These are phyloP conservation scores for Veloporphyrellus conicus DNA, from an alignment of 1,284 basidiomycete genomes.

Conservation along the genomic window DNA sequence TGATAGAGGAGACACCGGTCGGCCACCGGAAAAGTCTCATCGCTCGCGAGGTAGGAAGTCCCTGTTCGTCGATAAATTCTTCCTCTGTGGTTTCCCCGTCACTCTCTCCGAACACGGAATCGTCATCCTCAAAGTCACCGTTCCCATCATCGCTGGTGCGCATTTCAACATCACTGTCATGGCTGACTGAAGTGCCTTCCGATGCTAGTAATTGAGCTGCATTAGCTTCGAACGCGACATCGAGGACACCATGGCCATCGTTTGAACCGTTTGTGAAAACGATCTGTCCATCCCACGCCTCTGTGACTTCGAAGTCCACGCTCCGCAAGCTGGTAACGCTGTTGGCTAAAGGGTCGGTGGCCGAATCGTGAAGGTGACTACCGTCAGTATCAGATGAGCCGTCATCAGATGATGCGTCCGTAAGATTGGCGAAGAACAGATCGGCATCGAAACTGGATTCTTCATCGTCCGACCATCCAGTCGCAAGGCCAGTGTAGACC, in stretches of 20 bases:
- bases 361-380: slow-evolving; percentile 30
- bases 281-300: slow-evolving; percentile 69
- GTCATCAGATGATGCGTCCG: slow-evolving; percentile 43
- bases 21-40: slow-evolving; percentile 69
- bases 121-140: slow-evolving; percentile 36
- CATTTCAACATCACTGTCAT: slow-evolving; percentile 42
- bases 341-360: slow-evolving; percentile 38
- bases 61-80: slow-evolving; percentile 67
- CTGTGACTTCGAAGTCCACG: slow-evolving; percentile 57
- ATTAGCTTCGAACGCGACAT: slow-evolving; percentile 54
- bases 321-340: slow-evolving; percentile 34
- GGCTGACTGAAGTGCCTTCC: slow-evolving; percentile 34
- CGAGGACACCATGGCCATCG: slow-evolving; percentile 50
- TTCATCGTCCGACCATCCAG: slow-evolving; percentile 68
- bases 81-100: slow-evolving; percentile 72
- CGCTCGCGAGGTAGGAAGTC: slow-evolving; percentile 66
- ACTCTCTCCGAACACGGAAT: slow-evolving; percentile 36
- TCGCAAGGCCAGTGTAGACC: slow-evolving; percentile 56
- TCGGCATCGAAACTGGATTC: slow-evolving; percentile 75
- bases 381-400: slow-evolving; percentile 38
- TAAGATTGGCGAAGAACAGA: slow-evolving; percentile 71
- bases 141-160: slow-evolving; percentile 35
- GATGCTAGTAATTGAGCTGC: slow-evolving; percentile 45
- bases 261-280: slow-evolving; percentile 61
- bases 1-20: slow-evolving; percentile 58